A percentile compares a stretch with the other conserved stretches of the same genome.
phyloP scores from a whole-genome alignment of 2,329 filamentous ascomycete genomes.

The Tolypocladium ovalisporum region DNA sequence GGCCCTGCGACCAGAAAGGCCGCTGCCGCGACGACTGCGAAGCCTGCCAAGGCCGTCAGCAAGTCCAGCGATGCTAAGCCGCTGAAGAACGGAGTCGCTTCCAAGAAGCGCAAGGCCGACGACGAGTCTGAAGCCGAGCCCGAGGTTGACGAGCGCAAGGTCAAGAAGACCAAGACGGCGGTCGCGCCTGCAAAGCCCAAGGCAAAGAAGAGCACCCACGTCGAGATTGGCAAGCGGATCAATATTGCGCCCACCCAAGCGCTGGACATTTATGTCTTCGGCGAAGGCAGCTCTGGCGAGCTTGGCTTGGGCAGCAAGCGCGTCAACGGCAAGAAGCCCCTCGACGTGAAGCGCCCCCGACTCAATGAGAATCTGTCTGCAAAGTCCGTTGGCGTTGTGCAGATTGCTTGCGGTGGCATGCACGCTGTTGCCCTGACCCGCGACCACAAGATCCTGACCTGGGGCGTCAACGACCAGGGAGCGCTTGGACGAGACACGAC shows the following conservation, averaged over 20 bases:
- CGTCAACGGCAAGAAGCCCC: conserved; percentile 47
- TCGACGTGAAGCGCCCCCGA: conserved; percentile 72
- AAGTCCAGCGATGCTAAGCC: conserved; percentile 13
- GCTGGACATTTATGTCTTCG: conserved; percentile 70
- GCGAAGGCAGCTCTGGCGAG: conserved; percentile 71
- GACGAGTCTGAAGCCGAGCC: conserved; percentile 5
- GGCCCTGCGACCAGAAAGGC: conserved; percentile 15
- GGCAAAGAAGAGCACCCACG: not conserved
- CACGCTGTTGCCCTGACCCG: conserved; percentile 66
- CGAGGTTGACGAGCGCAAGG: conserved; percentile 28
- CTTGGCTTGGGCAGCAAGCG: conserved; percentile 63
- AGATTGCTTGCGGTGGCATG: conserved; percentile 73
- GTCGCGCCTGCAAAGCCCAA: conserved; percentile 10
- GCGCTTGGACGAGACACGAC: conserved; percentile 66
- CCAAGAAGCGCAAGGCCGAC: conserved; percentile 13
- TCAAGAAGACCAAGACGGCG: conserved; percentile 43
- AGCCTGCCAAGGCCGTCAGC: conserved; percentile 6
- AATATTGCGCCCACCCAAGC: conserved; percentile 39
- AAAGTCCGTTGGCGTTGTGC: conserved; percentile 62
- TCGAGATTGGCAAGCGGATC: conserved; percentile 2
- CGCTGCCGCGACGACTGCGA: conserved; percentile 7
- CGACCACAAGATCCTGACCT: conserved; percentile 73
- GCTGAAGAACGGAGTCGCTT: conserved; percentile 12
- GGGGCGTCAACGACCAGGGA: conserved; percentile 81
- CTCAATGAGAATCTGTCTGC: conserved; percentile 57